These are phyloP conservation scores for Graphilbum fragrans DNA, from an alignment of 2,329 filamentous ascomycete genomes.

Conservation along the genomic window DNA sequence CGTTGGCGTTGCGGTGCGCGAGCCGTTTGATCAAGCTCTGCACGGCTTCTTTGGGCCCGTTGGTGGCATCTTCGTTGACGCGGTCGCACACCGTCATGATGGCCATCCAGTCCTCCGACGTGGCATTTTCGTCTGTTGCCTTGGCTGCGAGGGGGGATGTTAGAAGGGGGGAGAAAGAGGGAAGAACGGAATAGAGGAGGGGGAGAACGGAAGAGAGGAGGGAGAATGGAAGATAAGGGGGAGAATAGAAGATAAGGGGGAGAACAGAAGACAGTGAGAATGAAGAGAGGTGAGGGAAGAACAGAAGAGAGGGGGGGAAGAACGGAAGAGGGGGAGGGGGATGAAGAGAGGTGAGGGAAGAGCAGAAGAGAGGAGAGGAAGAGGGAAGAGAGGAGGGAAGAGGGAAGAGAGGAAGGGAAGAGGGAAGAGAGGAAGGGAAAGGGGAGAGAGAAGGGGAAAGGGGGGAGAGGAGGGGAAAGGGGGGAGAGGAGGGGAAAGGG, in stretches of 20 bases:
- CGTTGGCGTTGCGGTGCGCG: slow-evolving; percentile 88
- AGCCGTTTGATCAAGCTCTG: slow-evolving; percentile 85
- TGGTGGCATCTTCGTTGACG: slow-evolving; percentile 35
- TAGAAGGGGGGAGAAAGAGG: background rate
- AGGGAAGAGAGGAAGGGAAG: background rate
- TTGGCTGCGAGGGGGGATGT: slow-evolving; percentile 30
- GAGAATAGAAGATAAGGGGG: background rate
- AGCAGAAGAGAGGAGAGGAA: background rate
- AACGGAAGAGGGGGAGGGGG: no score
- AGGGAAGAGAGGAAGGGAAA: background rate
- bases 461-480: background rate
- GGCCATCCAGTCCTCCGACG: slow-evolving; percentile 60
- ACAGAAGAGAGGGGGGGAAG: background rate
- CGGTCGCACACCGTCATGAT: slow-evolving; percentile 54
- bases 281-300: background rate
- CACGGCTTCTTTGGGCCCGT: slow-evolving; percentile 69
- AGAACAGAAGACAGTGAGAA: background rate
- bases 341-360: background rate
- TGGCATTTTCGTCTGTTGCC: slow-evolving; percentile 96
- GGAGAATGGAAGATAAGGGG: background rate
- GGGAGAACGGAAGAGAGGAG: background rate
- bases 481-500: background rate
- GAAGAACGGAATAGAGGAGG: background rate
- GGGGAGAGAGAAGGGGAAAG: background rate
- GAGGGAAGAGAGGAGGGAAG: background rate